These are phyloP conservation scores for Hepatocystis sp. DNA, from an alignment of 169 alveolate species.

Conservation along the genomic window DNA sequence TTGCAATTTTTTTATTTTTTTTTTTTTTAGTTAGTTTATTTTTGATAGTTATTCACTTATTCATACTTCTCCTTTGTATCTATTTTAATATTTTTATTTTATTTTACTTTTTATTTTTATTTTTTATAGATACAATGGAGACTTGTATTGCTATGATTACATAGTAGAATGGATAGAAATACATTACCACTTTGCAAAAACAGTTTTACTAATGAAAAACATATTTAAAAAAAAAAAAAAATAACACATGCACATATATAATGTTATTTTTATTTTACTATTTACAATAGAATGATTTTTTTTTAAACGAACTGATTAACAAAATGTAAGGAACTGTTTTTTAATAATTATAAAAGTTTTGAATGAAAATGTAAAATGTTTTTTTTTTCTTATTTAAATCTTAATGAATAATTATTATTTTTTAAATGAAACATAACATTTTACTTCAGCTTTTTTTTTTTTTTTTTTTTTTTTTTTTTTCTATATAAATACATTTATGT, in stretches of 20 bases:
- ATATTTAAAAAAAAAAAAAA: slow-evolving; percentile 18
- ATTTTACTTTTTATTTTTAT: not conserved
- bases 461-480: slow-evolving; percentile 7
- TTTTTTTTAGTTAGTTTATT: too few relatives aligned
- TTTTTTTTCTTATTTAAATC: too few relatives aligned
- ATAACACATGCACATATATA: slow-evolving; percentile 1
- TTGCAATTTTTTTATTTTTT: too few relatives aligned
- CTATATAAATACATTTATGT: not conserved
- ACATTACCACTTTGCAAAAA: slow-evolving; percentile 44
- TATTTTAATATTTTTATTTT: not conserved
- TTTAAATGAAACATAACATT: slow-evolving; percentile 1
- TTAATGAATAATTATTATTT: not conserved
- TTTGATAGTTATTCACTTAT: too few relatives aligned
- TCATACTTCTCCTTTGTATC: not conserved
- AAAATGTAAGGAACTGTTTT: too few relatives aligned
- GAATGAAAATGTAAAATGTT: not conserved
- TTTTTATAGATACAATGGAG: slow-evolving; percentile 47
- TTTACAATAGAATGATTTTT: too few relatives aligned
- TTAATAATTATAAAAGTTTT: not conserved
- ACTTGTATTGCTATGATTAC: slow-evolving; percentile 71
- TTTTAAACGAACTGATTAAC: too few relatives aligned
- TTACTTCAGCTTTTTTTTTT: too few relatives aligned
- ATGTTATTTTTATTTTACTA: slow-evolving; percentile 8
- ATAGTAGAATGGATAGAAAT: slow-evolving; percentile 73
- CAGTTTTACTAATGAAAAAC: slow-evolving; percentile 13